These are phyloP conservation scores for Rhodosporidiobolus odoratus DNA, from an alignment of 768 basidiomycete genomes.

Conservation along the genomic window DNA sequence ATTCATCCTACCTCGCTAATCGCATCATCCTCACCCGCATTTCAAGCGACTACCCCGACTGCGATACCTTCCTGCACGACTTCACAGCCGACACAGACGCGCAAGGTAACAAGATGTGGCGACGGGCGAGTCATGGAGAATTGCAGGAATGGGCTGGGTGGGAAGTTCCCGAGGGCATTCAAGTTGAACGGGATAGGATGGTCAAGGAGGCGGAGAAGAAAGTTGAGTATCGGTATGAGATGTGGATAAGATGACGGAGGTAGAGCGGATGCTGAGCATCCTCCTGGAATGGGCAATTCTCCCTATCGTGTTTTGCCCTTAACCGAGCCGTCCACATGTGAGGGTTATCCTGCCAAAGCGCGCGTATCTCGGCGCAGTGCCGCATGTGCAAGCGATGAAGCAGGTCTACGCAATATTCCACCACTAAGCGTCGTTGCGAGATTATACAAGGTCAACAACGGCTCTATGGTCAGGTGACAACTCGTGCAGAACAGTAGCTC, in stretches of 20 bases:
- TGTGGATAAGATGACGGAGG: slow-evolving; percentile 60
- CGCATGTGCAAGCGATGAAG: too few species aligned
- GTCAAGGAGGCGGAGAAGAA: slow-evolving; percentile 65
- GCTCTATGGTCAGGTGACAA: too few species aligned
- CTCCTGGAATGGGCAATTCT: too few species aligned
- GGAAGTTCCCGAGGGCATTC: slow-evolving; percentile 66
- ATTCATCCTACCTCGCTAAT: slow-evolving; percentile 55
- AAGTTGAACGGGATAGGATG: slow-evolving; percentile 65
- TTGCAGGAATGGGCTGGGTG: slow-evolving; percentile 74
- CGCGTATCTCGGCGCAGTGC: too few species aligned
- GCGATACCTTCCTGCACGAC: slow-evolving; percentile 81
- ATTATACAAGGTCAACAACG: too few species aligned
- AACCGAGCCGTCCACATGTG: too few species aligned
- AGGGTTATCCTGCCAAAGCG: too few species aligned
- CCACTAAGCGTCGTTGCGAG: too few species aligned
- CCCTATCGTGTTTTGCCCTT: too few species aligned
- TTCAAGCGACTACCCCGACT: slow-evolving; percentile 65
- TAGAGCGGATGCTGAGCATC: neutral
- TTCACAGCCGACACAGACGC: slow-evolving; percentile 47
- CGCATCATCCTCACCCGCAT: slow-evolving; percentile 84
- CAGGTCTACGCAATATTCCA: too few species aligned
- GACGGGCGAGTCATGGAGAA: slow-evolving; percentile 57
- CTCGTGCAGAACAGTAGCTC: too few species aligned
- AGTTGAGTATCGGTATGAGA: slow-evolving; percentile 82
- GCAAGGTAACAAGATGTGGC: slow-evolving; percentile 51